These are phyloP conservation scores for Macadamia integrifolia DNA, from an alignment of 164 flowering plant genomes.

Conservation along the genomic window DNA sequence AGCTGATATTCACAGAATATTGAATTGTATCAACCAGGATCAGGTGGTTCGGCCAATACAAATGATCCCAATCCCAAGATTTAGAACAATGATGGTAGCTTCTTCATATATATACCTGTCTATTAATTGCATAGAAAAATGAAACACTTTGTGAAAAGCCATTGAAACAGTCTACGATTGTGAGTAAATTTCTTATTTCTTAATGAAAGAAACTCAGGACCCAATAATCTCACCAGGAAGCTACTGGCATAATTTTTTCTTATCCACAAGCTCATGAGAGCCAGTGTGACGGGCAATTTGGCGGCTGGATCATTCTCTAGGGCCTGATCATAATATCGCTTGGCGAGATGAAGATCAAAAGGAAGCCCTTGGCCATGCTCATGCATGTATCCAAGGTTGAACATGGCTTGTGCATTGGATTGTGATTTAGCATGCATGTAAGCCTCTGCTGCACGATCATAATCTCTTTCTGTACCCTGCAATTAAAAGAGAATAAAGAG, in stretches of 20 bases:
- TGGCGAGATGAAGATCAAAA: constrained; percentile 93
- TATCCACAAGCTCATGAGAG: constrained; percentile 84
- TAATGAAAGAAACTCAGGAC: neutral
- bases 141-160: too few species aligned
- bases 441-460: constrained; percentile 95
- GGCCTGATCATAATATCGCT: constrained; percentile 97
- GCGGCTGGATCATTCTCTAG: constrained; percentile 72
- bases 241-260: constrained; percentile 71
- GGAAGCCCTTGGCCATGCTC: constrained; percentile 99
- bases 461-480: constrained; percentile 93
- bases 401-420: constrained; percentile 94
- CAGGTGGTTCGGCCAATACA: too few species aligned
- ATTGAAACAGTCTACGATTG: too few species aligned
- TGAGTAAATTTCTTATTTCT: too few species aligned
- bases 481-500: neutral
- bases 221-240: constrained; percentile 57
- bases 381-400: constrained; percentile 99
- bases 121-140: too few species aligned
- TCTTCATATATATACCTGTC: too few species aligned
- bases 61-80: too few species aligned
- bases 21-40: too few species aligned
- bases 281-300: constrained; percentile 81
- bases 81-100: too few species aligned
- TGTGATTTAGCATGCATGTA: constrained; percentile 91
- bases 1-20: too few species aligned